These are phyloP conservation scores for Beauveria rudraprayagi DNA, from an alignment of 2,329 filamentous ascomycete species.

Conservation along the genomic window DNA sequence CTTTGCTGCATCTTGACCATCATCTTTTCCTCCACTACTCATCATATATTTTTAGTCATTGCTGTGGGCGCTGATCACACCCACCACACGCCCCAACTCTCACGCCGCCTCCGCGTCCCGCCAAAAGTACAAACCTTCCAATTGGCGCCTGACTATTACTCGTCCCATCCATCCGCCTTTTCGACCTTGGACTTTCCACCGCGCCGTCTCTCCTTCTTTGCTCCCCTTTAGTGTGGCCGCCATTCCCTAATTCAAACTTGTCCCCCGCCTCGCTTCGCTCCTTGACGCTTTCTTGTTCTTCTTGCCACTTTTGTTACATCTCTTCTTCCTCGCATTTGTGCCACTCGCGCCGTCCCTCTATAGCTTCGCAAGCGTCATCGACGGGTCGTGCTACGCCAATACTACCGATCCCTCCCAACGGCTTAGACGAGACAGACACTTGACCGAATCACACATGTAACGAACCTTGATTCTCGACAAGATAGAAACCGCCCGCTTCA, in stretches of 20 bases:
- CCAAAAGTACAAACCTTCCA: slow-evolving; percentile 20
- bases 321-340: not conserved
- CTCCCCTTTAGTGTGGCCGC: slow-evolving; percentile 9
- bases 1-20: not conserved
- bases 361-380: not conserved
- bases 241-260: not conserved
- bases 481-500: not conserved
- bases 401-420: not conserved
- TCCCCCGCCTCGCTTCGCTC: not conserved
- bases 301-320: not conserved
- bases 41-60: not conserved
- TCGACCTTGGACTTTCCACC: not conserved
- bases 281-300: not conserved
- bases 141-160: slow-evolving; percentile 26
- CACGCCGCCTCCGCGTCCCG: slow-evolving; percentile 1
- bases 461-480: not conserved
- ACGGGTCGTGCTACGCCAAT: not conserved
- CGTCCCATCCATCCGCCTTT: slow-evolving; percentile 13
- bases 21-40: not conserved
- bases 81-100: not conserved
- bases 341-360: not conserved
- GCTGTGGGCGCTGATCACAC: not conserved
- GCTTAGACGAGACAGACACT: not conserved
- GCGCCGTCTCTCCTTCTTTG: slow-evolving; percentile 12
- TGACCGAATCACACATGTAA: not conserved